A percentile compares a stretch with the other conserved stretches of the same genome.
phyloP scores from a whole-genome alignment of 495 filamentous ascomycete species.

The Letharia columbiana region DNA sequence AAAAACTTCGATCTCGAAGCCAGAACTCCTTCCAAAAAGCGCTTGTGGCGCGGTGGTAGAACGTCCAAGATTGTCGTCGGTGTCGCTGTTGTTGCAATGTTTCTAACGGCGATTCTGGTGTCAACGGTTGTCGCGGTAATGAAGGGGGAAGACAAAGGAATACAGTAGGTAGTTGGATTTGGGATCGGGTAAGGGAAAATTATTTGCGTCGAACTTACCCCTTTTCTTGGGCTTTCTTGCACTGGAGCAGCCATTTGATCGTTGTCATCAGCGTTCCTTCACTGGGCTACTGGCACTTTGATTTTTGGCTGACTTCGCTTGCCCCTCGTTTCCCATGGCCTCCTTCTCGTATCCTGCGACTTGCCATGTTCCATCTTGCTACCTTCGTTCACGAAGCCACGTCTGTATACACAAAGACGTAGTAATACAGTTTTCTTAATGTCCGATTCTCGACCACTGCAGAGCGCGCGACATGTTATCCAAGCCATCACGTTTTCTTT shows the following conservation, averaged over 20 bases:
- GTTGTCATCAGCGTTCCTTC: background rate
- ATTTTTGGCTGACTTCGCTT: background rate
- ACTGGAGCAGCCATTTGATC: background rate
- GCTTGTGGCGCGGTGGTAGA: background rate
- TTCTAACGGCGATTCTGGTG: background rate
- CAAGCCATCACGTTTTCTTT: background rate
- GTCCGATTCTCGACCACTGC: background rate
- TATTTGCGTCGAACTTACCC: background rate
- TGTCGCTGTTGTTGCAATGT: background rate
- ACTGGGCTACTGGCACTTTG: background rate
- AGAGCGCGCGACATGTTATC: background rate
- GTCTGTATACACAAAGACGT: background rate
- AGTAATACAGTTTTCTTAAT: background rate
- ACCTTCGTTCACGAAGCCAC: background rate
- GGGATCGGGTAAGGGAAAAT: background rate
- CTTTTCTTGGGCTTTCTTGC: background rate
- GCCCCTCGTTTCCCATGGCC: background rate
- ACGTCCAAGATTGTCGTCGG: background rate
- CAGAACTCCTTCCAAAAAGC: background rate
- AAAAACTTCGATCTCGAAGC: background rate
- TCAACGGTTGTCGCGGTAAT: background rate
- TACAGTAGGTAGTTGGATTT: background rate
- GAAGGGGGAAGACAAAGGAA: background rate
- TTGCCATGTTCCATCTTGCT: background rate
- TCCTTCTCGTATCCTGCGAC: background rate